These are phyloP conservation scores for Trametes maxima DNA, from an alignment of 768 basidiomycete genomes.

Conservation along the genomic window DNA sequence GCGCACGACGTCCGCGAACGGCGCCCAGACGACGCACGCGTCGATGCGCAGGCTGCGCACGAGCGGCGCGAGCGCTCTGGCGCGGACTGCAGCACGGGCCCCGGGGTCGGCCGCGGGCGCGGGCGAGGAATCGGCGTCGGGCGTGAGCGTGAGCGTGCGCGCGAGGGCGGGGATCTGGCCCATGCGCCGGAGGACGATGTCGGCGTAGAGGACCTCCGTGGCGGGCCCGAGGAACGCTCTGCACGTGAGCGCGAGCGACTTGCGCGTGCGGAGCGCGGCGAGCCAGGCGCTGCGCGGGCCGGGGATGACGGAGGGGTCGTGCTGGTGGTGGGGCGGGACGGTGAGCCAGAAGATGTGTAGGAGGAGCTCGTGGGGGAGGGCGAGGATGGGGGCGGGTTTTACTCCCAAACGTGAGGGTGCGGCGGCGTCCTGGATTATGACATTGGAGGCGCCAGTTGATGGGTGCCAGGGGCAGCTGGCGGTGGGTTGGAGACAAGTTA, in stretches of 20 bases:
- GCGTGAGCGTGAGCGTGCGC: constrained; percentile 12
- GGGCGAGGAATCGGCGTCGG: too few relatives aligned
- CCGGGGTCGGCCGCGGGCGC: too few relatives aligned
- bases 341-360: constrained; percentile 6
- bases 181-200: constrained; percentile 20
- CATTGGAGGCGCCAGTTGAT: too few relatives aligned
- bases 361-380: constrained; percentile 5
- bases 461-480: too few relatives aligned
- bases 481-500: too few relatives aligned
- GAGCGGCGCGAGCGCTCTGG: neutral
- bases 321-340: neutral
- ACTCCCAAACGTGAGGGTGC: too few relatives aligned
- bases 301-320: constrained; percentile 8
- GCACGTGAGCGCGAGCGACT: constrained; percentile 6
- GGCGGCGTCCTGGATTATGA: too few relatives aligned
- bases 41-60: constrained; percentile 13
- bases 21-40: constrained; percentile 8
- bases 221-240: constrained; percentile 13
- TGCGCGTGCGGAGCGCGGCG: neutral
- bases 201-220: constrained; percentile 11
- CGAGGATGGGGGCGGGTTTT: too few relatives aligned
- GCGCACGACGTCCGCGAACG: constrained; percentile 2
- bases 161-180: constrained; percentile 16
- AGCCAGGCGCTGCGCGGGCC: constrained; percentile 11
- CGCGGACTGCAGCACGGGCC: too few relatives aligned